Evolutionary conservation across 768 basidiomycete genomes (phyloP).

Genomic region (Boletus rubescentipes): DNA sequence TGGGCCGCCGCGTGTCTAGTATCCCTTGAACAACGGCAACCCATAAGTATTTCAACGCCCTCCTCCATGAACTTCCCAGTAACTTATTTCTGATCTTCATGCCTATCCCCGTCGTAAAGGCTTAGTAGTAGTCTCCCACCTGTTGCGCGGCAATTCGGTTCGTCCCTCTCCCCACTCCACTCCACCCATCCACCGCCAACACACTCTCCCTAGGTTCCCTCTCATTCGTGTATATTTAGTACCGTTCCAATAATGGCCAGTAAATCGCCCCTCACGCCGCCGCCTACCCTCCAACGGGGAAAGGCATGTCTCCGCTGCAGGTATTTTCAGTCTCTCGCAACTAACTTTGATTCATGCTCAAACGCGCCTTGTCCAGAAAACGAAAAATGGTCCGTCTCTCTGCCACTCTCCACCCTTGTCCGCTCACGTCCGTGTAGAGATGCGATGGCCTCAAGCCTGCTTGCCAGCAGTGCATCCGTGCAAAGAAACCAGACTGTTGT

Average conservation of each 20-base stretch:
- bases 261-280: conserved; percentile 28
- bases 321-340: conserved; percentile 34
- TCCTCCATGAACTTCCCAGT: conserved; percentile 27
- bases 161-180: background rate
- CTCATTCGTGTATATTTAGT: conserved; percentile 37
- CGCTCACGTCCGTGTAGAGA: conserved; percentile 44
- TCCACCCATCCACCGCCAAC: conserved; percentile 2
- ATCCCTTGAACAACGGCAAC: conserved; percentile 27
- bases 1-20: conserved; percentile 28
- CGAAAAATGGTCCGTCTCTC: conserved; percentile 58
- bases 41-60: conserved; percentile 32
- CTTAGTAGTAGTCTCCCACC: conserved; percentile 9
- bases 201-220: conserved; percentile 16
- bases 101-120: conserved; percentile 28
- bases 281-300: conserved; percentile 57
- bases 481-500: conserved; percentile 73
- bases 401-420: background rate
- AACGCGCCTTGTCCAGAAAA: conserved; percentile 43
- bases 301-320: conserved; percentile 75
- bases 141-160: conserved; percentile 8
- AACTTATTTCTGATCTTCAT: conserved; percentile 32
- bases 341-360: conserved; percentile 5
- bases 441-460: conserved; percentile 78
- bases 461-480: conserved; percentile 75
- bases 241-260: conserved; percentile 36